Conservation (phyloP, 169 alveolate genomes). For the Fabrea salina region DNA sequence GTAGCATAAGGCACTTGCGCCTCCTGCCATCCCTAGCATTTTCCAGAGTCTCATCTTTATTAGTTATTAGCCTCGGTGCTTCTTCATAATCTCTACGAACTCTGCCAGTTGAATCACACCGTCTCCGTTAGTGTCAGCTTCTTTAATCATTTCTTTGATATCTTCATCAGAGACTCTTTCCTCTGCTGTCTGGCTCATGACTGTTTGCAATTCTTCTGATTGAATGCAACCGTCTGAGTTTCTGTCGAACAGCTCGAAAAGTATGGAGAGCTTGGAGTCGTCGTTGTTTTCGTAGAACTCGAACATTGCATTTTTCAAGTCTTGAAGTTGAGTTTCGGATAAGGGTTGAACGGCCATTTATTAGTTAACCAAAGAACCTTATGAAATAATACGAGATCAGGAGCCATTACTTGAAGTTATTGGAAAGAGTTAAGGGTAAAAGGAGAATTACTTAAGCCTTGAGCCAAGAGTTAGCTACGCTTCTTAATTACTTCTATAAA, state of each 20-base stretch:
- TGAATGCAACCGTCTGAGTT: slow-evolving; percentile 37
- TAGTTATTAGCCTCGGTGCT: background rate
- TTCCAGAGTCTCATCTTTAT: too few species aligned
- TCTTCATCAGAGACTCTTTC: slow-evolving; percentile 54
- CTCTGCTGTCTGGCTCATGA: slow-evolving; percentile 27
- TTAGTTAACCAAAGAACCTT: too few species aligned
- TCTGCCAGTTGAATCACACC: slow-evolving; percentile 28
- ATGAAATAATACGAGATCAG: too few species aligned
- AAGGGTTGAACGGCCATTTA: too few species aligned
- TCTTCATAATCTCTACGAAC: slow-evolving; percentile 24
- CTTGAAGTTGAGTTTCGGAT: background rate
- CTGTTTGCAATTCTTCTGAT: slow-evolving; percentile 25
- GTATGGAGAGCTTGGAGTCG: slow-evolving; percentile 26
- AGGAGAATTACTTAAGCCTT: too few species aligned
- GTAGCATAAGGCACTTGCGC: background rate
- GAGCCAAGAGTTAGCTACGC: too few species aligned
- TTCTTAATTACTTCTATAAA: slow-evolving; percentile 18
- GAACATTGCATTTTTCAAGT: background rate
- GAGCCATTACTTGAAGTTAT: too few species aligned
- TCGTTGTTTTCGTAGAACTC: slow-evolving; percentile 40
- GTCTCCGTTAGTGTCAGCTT: slow-evolving; percentile 42
- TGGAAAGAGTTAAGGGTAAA: too few species aligned
- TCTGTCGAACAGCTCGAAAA: slow-evolving; percentile 33
- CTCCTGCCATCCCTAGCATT: too few species aligned
- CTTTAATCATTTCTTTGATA: slow-evolving; percentile 53